Base-by-base conservation (phyloP, 2,329 filamentous ascomycete species). In the Apiospora aurea region DNA sequence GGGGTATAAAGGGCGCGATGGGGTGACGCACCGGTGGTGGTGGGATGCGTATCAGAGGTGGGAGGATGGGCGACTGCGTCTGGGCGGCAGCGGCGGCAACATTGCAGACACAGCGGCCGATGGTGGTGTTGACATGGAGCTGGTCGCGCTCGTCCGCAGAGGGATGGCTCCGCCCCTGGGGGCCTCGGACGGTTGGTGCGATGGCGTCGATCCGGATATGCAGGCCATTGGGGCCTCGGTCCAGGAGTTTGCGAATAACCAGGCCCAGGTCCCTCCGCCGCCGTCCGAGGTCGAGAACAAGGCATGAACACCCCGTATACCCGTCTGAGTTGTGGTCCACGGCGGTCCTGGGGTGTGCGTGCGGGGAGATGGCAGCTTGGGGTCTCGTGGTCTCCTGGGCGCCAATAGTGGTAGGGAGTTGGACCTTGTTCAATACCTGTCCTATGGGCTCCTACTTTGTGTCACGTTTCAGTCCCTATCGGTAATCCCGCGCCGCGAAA, bases 11-110 rank as follows among this genome's bases (percentile, higher is more conserved):
- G 86, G 86, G 0, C 79, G 83, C 57, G 87, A 90, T 75, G 85
- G 86, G 0, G 83, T 81, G 64, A 87, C 86, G 64, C 86, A 89
- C 78, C 75, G 72, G 38, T 87, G 86, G 86, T 89, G 87, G 87
- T 88, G 86, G 86, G 76, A 82, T 21, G 79, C 82, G 61, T 88
- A 81, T 72, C 80, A 77, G 11, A 75, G 76, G 1, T 88, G 86
- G 86, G 76, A 78, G 21, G 46, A 70, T 6, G 78, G 71, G 11
- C 71, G 57, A 26, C n/a, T 38, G 10, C 71, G 57, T 24, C n/a
- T 38, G 10, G 18, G 41, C 16, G 16, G 14, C 43, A 47, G 14
- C 53, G 38, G 34, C 13, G 34, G n/a, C 47, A n/a, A n/a, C n/a
- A n/a, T n/a, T n/a, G n/a, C n/a, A n/a, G n/a, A n/a, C n/a, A n/a